phyloP scores from a whole-genome alignment of 352 stramenopile species.

The Pythium pyrilobum region DNA sequence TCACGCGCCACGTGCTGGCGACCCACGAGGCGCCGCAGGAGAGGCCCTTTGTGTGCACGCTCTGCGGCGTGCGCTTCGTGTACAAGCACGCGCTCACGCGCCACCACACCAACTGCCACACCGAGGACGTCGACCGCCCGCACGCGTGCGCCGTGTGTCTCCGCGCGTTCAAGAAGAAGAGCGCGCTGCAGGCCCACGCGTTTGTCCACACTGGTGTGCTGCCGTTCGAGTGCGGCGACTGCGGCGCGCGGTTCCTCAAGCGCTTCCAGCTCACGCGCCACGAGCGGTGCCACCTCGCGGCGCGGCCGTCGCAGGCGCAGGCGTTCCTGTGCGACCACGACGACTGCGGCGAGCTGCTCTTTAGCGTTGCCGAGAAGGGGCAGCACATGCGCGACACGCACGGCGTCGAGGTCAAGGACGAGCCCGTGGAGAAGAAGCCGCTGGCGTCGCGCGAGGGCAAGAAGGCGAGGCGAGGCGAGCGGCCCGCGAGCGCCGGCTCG shows the following conservation, averaged over 20 bases:
- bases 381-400: conserved; percentile 37
- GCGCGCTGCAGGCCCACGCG: conserved; percentile 59
- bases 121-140: conserved; percentile 17
- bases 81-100: conserved; percentile 67
- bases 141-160: conserved; percentile 62
- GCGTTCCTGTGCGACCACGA: conserved; percentile 41
- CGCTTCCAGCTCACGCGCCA: conserved; percentile 51
- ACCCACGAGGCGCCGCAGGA: conserved; percentile 28
- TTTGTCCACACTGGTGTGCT: conserved; percentile 74
- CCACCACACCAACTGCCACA: conserved; percentile 50
- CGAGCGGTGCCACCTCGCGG: conserved; percentile 27
- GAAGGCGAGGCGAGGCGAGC: neutral
- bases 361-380: conserved; percentile 37
- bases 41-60: conserved; percentile 50
- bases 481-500: neutral
- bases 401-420: conserved; percentile 1
- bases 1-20: conserved; percentile 46
- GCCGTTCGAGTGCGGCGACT: conserved; percentile 67
- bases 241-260: conserved; percentile 56
- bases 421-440: neutral
- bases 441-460: neutral
- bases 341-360: conserved; percentile 51
- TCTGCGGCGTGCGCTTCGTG: conserved; percentile 50
- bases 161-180: conserved; percentile 79
- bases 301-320: conserved; percentile 26